A percentile compares a stretch with the other conserved stretches of the same genome.
These are phyloP conservation scores for Ulmus americana DNA, from an alignment of 331 rosid genomes.

Conservation along the genomic window DNA sequence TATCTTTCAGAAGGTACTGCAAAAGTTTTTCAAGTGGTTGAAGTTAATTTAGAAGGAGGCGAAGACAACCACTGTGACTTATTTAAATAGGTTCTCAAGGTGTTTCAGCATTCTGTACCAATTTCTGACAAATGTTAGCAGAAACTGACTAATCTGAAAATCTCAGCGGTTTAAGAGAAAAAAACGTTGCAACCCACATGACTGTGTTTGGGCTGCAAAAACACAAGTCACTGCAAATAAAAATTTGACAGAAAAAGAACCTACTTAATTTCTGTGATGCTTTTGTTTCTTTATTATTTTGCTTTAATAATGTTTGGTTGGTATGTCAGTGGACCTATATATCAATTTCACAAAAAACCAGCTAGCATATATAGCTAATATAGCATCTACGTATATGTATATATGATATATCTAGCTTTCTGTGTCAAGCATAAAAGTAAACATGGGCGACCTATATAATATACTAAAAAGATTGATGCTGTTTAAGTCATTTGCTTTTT, in stretches of 20 bases:
- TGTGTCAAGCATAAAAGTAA: neutral
- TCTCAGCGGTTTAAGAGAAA: neutral
- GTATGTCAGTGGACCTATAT: no score
- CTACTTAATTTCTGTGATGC: no score
- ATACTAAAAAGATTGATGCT: no score
- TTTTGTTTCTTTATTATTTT: no score
- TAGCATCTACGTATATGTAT: no score
- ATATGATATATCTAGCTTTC: no score
- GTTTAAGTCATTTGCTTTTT: no score
- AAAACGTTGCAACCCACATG: constrained; percentile 12
- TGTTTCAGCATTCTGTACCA: constrained; percentile 30
- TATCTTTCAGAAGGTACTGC: constrained; percentile 23
- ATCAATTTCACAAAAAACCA: no score
- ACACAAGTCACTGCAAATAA: neutral
- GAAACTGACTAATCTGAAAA: constrained; percentile 24
- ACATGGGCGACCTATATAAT: neutral
- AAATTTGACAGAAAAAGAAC: no score
- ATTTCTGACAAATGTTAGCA: constrained; percentile 29
- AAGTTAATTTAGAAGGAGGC: constrained; percentile 21
- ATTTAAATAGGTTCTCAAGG: constrained; percentile 27
- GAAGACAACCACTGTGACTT: constrained; percentile 27
- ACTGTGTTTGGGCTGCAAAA: constrained; percentile 8
- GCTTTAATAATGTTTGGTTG: no score
- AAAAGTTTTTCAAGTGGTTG: constrained; percentile 22
- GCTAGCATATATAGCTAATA: no score